Conservation (phyloP, 140 eudicot genomes). For the Flaveria floridana region DNA sequence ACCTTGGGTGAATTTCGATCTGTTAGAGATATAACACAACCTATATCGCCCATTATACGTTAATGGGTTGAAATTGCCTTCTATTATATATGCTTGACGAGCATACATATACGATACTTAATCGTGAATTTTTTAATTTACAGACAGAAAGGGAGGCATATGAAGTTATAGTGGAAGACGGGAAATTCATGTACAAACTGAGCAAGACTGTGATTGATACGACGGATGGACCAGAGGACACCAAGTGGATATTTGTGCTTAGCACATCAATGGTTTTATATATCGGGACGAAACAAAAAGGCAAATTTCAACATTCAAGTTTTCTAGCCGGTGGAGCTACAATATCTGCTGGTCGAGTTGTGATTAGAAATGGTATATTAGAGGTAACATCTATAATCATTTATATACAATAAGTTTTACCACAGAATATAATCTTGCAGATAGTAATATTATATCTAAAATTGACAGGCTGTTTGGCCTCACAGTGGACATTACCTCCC, state of each 20-base stretch:
- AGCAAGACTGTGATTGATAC: constrained; percentile 58
- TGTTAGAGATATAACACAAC: not conserved
- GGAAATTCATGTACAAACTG: constrained; percentile 60
- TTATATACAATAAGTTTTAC: not conserved
- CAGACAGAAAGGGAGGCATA: constrained; percentile 77
- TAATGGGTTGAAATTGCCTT: not conserved
- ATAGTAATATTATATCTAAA: constrained; percentile 18
- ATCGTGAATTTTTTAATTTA: constrained; percentile 6
- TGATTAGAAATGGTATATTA: constrained; percentile 59
- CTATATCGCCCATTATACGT: not conserved
- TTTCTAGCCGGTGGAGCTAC: constrained; percentile 96
- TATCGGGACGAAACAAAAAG: constrained; percentile 71
- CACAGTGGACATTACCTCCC: constrained; percentile 97
- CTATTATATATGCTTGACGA: constrained; percentile 1
- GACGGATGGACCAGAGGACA: constrained; percentile 48
- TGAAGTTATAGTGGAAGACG: constrained; percentile 60
- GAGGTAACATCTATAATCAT: constrained; percentile 44
- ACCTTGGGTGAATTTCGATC: not conserved
- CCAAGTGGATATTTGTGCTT: constrained; percentile 90
- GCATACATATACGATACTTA: not conserved
- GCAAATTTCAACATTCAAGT: constrained; percentile 89
- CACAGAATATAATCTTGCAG: constrained; percentile 6
- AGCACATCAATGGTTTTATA: constrained; percentile 64
- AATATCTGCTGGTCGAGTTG: constrained; percentile 83
- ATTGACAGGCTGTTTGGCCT: constrained; percentile 89